Conservation (phyloP, 108 stramenopile species). For the Epipyxis sp. region DNA sequence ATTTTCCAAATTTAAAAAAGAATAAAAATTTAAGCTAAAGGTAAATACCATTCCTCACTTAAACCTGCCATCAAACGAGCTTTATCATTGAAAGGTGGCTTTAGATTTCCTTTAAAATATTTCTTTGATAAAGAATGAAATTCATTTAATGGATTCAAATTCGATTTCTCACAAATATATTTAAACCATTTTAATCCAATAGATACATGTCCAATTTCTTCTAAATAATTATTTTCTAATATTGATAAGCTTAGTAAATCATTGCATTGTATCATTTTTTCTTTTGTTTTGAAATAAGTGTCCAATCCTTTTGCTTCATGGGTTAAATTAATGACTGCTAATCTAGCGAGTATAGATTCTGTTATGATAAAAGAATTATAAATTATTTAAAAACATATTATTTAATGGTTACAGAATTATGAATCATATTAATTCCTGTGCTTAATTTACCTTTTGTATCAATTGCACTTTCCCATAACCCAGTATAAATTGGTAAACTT, state of each 20-base stretch:
- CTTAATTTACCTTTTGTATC: constrained; percentile 25
- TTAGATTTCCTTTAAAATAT: constrained; percentile 33
- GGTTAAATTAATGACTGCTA: constrained; percentile 37
- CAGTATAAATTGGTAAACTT: constrained; percentile 27
- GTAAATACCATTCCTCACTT: constrained; percentile 38
- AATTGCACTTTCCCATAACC: constrained; percentile 41
- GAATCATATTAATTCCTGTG: too few species aligned
- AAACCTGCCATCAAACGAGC: constrained; percentile 36
- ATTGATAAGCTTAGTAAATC: constrained; percentile 23
- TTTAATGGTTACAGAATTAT: background rate
- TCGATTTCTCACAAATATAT: background rate
- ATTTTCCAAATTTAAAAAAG: too few species aligned
- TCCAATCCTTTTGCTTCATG: constrained; percentile 51
- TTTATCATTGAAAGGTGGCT: constrained; percentile 39
- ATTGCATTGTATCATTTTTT: constrained; percentile 28
- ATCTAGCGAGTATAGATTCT: constrained; percentile 19
- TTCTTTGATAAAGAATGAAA: constrained; percentile 25
- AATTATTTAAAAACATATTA: background rate
- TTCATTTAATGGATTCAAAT: background rate
- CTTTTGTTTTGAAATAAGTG: constrained; percentile 21
- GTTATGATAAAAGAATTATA: background rate
- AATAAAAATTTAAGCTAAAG: too few species aligned
- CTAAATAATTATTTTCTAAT: constrained; percentile 35
- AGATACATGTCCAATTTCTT: constrained; percentile 44
- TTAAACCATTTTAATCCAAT: constrained; percentile 42